Conservation (phyloP, 805 yeast genomes). For the Ogataea methylovora region DNA sequence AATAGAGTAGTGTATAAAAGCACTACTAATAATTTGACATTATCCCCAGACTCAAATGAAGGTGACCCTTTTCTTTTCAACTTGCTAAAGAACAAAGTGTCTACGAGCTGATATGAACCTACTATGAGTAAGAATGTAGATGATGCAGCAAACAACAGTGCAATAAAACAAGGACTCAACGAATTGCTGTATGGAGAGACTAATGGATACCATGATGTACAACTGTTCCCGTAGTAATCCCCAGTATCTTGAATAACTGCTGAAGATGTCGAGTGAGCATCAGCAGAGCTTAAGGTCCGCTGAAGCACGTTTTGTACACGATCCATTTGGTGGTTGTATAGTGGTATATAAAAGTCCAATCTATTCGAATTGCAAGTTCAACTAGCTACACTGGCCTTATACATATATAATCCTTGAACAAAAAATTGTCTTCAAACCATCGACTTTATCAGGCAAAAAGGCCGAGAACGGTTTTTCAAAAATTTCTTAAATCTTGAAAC, state of each 20-base stretch:
- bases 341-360: too few relatives aligned
- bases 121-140: slow-evolving; percentile 6
- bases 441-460: too few relatives aligned
- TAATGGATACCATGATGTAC: slow-evolving; percentile 15
- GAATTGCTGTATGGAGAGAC: slow-evolving; percentile 15
- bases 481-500: too few relatives aligned
- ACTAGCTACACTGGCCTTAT: too few relatives aligned
- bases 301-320: too few relatives aligned
- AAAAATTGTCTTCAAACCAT: too few relatives aligned
- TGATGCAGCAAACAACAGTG: slow-evolving; percentile 8
- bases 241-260: background rate
- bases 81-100: slow-evolving; percentile 2
- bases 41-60: slow-evolving; percentile 9
- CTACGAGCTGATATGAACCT: slow-evolving; percentile 15
- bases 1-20: slow-evolving; percentile 6
- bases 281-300: too few relatives aligned
- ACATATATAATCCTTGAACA: too few relatives aligned
- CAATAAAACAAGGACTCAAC: slow-evolving; percentile 24
- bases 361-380: too few relatives aligned
- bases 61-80: slow-evolving; percentile 2
- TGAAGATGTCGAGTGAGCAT: too few relatives aligned
- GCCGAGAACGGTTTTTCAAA: too few relatives aligned
- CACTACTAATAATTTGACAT: slow-evolving; percentile 7
- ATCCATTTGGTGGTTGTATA: too few relatives aligned
- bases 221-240: background rate